These are phyloP conservation scores for Furcasterigmium sp. DNA, from an alignment of 2,329 filamentous ascomycete species.

Conservation along the genomic window DNA sequence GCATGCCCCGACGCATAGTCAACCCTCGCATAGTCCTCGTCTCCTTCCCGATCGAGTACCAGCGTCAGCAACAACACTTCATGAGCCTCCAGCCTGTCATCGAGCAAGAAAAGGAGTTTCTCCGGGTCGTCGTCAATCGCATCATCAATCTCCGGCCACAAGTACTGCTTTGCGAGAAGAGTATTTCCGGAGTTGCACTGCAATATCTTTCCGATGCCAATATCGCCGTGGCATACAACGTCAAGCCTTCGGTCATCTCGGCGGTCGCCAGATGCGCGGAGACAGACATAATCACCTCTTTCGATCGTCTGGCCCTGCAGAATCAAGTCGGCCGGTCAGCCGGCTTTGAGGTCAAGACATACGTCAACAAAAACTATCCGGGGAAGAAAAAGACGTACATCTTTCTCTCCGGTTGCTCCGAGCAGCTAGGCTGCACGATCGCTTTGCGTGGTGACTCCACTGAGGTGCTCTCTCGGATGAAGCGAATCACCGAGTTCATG, in stretches of 20 bases:
- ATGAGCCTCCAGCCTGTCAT: constrained; percentile 98
- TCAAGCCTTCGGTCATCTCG: constrained; percentile 92
- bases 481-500: constrained; percentile 97
- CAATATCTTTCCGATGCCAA: constrained; percentile 83
- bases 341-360: constrained; percentile 94
- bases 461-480: constrained; percentile 69
- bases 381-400: constrained; percentile 91
- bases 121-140: constrained; percentile 84
- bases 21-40: constrained; percentile 88
- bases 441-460: constrained; percentile 78
- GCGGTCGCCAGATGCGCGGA: constrained; percentile 90
- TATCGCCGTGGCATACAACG: constrained; percentile 92
- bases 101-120: constrained; percentile 89
- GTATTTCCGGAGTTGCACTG: constrained; percentile 85
- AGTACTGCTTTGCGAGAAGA: constrained; percentile 84
- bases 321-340: constrained; percentile 75
- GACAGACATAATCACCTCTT: constrained; percentile 86
- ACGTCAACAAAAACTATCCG: constrained; percentile 69
- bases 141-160: constrained; percentile 83
- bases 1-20: constrained; percentile 82
- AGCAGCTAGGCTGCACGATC: constrained; percentile 91
- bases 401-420: constrained; percentile 84
- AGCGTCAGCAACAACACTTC: constrained; percentile 83
- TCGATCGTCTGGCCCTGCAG: constrained; percentile 82
- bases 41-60: constrained; percentile 93